Base-by-base conservation (phyloP, 2,329 filamentous ascomycete genomes). In the Talaromyces albobiverticillius region DNA sequence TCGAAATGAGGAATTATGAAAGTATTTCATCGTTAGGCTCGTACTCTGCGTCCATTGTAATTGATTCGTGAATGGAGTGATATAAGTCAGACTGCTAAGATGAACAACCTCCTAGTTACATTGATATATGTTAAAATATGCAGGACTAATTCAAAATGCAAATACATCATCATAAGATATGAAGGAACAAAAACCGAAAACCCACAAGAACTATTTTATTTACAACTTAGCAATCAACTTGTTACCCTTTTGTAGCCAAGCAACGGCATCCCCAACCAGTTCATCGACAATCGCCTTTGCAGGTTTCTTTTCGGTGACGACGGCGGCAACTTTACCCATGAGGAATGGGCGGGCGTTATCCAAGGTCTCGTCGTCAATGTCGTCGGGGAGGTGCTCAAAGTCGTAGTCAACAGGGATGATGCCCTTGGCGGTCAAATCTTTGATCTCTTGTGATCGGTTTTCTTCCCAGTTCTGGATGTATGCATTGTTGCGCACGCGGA, bases 391-490 rank as follows among this genome's bases (percentile, higher is more conserved):
- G 74, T 87, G 88, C 79, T 99, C 94, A 31, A 99, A 83, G 69
- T 99, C 94, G 65, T 90, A 82, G 80, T 97, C 94, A 60, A 95
- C 95, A 45, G 94, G 94, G 63, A 99, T 90, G 69, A 90, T 79
- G 65, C 94, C 94, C 84, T 95, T 90, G 68, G 82, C 69, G 9
- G 92, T 95, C 53, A 99, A 83, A 68, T 95, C 83, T 82, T 92
- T 95, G 75, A 99, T 96, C 81, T 99, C 94, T 36, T 83, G 78
- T 62, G 82, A 79, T 63, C 94, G 89, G 80, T 97, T 94, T 66
- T 87, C 87, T 78, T 99, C 93, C 94, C 94, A 99, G 81, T 96
- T 89, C 69, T 84, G 73, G 68, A 99, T 97, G 76, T 99, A 99
- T 6, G 87, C 75, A 79, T 97, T 99, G 70, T 84, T 94, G 71